Percentiles rank a stretch among this genome's conserved stretches.
These are phyloP conservation scores for Lasiosphaeria hispida DNA, from an alignment of 495 filamentous ascomycete genomes.

Conservation along the genomic window DNA sequence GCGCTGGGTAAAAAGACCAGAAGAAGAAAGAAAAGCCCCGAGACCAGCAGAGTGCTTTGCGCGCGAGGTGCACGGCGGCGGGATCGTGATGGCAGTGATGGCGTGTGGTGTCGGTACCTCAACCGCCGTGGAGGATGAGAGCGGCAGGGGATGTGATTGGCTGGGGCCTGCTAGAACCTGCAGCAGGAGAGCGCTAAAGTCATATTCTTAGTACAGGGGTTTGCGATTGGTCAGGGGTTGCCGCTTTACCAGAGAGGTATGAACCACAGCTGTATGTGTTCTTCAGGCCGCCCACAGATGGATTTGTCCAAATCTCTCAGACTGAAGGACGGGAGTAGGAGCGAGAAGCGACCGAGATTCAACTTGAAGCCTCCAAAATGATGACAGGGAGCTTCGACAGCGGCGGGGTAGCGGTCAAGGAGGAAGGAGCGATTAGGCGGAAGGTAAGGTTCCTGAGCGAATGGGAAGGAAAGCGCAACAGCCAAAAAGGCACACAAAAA, in stretches of 20 bases:
- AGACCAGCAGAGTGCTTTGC: no score
- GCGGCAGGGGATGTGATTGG: conserved; percentile 28
- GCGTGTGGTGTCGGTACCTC: conserved; percentile 23
- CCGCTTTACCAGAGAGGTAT: conserved; percentile 26
- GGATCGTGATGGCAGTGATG: conserved; percentile 32
- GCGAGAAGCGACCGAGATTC: conserved; percentile 14
- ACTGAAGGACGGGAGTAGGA: not conserved
- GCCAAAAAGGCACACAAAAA: not conserved
- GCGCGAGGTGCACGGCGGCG: not conserved
- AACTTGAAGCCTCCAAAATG: not conserved
- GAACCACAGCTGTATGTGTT: conserved; percentile 18
- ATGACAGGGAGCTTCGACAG: not conserved
- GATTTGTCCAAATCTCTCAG: not conserved
- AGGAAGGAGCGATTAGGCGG: not conserved
- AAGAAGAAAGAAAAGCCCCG: conserved; percentile 11
- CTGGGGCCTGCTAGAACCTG: conserved; percentile 20
- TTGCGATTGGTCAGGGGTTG: conserved; percentile 29
- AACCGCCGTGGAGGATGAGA: conserved; percentile 25
- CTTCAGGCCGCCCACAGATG: not conserved
- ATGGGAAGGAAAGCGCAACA: not conserved
- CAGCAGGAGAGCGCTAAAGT: conserved; percentile 36
- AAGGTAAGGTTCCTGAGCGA: no score
- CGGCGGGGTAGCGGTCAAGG: not conserved
- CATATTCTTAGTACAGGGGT: conserved; percentile 34
- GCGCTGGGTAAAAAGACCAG: conserved; percentile 21